These are phyloP conservation scores for Euphorbia celastroides DNA, from an alignment of 441 rosid species.

Conservation along the genomic window DNA sequence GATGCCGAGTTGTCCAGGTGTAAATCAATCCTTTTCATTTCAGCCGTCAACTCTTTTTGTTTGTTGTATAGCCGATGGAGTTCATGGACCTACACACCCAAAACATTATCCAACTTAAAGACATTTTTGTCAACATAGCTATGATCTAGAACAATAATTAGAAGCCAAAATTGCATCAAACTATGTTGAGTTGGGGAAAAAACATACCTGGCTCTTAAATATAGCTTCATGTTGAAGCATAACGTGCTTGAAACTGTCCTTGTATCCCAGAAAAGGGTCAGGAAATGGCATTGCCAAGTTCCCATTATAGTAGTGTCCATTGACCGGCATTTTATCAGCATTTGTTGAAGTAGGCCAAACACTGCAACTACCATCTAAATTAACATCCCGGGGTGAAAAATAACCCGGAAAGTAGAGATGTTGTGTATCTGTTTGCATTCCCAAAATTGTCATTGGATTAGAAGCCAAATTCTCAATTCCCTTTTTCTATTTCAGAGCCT, in stretches of 20 bases:
- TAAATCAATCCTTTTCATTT: conserved; percentile 31
- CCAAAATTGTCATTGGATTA: conserved; percentile 28
- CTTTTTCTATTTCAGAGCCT: not conserved
- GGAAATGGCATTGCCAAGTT: conserved; percentile 22
- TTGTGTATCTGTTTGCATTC: conserved; percentile 39
- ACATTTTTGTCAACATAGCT: conserved; percentile 1
- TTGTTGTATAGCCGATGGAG: conserved; percentile 60
- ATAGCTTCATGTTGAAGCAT: conserved; percentile 68
- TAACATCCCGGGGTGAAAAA: conserved; percentile 32
- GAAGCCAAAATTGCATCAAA: not conserved
- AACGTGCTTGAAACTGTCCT: conserved; percentile 42
- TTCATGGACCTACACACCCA: conserved; percentile 42
- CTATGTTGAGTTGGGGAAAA: not conserved
- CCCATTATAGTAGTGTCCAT: conserved; percentile 30
- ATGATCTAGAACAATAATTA: not conserved
- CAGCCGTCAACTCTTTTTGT: conserved; percentile 59
- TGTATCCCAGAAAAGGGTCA: conserved; percentile 27
- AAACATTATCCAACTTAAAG: conserved; percentile 20
- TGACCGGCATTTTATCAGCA: conserved; percentile 28
- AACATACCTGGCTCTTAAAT: conserved; percentile 63
- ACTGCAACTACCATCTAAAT: conserved; percentile 28
- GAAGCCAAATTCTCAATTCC: conserved; percentile 2
- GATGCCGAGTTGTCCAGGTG: conserved; percentile 19
- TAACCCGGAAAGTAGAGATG: conserved; percentile 27
- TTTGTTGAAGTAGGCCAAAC: conserved; percentile 31